Percentiles rank a stretch among this genome's conserved stretches.
Evolutionary conservation across 2,329 filamentous ascomycete species (phyloP).

Genomic region (Fusarium hostae): DNA sequence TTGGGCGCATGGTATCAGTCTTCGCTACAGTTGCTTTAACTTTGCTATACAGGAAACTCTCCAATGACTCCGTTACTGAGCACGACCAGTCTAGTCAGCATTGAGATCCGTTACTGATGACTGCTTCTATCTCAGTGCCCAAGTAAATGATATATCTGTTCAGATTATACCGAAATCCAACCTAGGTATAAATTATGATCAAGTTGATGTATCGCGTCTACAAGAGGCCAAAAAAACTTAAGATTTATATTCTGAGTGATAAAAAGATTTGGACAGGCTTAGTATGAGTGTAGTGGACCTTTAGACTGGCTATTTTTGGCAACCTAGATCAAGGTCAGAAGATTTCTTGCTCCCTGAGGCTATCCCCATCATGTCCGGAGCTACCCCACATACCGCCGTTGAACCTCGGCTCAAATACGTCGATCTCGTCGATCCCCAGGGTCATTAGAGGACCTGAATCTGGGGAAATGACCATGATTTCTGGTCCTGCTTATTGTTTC

Average conservation of each 20-base stretch:
- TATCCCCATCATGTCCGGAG: not conserved
- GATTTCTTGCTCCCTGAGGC: not conserved
- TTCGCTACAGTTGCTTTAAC: too few species aligned
- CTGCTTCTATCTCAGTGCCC: too few species aligned
- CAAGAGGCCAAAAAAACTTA: not conserved
- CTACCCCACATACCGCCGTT: constrained; percentile 45
- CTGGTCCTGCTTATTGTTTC: not conserved
- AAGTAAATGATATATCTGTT: not conserved
- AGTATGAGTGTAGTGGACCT: accelerated
- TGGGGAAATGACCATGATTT: not conserved
- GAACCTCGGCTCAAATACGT: constrained; percentile 44
- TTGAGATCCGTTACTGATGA: not conserved
- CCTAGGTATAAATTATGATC: not conserved
- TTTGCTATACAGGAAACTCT: too few species aligned
- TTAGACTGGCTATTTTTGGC: accelerated
- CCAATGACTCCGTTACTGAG: too few species aligned
- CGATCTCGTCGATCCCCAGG: constrained; percentile 16
- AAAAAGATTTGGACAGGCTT: accelerated
- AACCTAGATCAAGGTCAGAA: accelerated
- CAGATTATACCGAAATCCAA: not conserved
- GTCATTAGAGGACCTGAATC: constrained; percentile 10
- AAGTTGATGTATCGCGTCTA: not conserved
- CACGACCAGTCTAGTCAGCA: too few species aligned
- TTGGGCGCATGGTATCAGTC: too few species aligned
- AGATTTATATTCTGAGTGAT: accelerated